Conservation (phyloP, 2,329 filamentous ascomycete species). For the Fusarium bulbicola region DNA sequence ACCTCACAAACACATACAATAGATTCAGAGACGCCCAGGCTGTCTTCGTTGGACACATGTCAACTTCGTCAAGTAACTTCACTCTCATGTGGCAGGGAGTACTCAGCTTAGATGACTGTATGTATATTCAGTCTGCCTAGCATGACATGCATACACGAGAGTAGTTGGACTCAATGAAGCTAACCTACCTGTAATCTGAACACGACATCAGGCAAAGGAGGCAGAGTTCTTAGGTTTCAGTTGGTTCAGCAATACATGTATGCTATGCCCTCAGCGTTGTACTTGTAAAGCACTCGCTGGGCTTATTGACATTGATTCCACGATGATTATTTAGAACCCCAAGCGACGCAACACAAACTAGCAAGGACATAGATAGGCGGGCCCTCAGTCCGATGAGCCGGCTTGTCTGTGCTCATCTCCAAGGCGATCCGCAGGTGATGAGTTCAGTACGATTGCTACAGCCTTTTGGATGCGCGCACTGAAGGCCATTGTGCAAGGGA, state of each 20-base stretch:
- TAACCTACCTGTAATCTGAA: slow-evolving; percentile 1
- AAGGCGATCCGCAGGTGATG: slow-evolving; percentile 3
- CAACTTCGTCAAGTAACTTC: neutral
- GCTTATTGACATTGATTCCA: neutral
- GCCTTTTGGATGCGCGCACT: neutral
- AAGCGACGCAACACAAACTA: neutral
- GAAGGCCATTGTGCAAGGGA: neutral
- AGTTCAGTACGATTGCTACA: neutral
- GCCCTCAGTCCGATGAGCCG: slow-evolving; percentile 14
- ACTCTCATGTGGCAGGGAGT: neutral
- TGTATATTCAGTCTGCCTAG: neutral
- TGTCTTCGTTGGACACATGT: no score
- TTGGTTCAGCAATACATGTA: neutral
- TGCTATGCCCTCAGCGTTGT: neutral
- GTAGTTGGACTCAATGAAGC: neutral
- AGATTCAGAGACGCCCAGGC: neutral
- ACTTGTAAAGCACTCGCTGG: neutral
- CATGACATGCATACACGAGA: neutral
- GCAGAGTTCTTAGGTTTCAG: neutral
- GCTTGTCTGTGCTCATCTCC: slow-evolving; percentile 22
- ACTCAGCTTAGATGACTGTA: neutral
- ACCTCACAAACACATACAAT: neutral
- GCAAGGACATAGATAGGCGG: slow-evolving; percentile 16
- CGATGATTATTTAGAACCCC: neutral
- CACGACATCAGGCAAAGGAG: neutral